Percentiles rank a stretch among this genome's conserved stretches.
Evolutionary conservation across 2,329 filamentous ascomycete genomes (phyloP).

Genomic region (Phoma sp.): DNA sequence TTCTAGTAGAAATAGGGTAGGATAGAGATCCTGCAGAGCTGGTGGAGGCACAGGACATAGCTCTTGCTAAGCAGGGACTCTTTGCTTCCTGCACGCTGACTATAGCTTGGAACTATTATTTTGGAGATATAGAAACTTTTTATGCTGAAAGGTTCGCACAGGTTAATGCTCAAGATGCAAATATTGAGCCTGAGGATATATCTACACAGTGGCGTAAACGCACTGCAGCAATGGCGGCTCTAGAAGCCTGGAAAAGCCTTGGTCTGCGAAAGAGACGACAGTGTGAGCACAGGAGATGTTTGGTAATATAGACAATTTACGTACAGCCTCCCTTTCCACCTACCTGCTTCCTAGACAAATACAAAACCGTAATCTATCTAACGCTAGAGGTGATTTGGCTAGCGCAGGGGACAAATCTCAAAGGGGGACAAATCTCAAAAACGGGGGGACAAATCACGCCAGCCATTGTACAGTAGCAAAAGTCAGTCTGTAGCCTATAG

Average conservation of each 20-base stretch:
- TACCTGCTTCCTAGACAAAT: neutral
- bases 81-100: constrained; percentile 16
- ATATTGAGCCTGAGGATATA: constrained; percentile 12
- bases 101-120: constrained; percentile 25
- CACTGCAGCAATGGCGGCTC: constrained; percentile 13
- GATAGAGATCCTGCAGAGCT: constrained; percentile 17
- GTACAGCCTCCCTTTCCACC: neutral
- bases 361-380: neutral
- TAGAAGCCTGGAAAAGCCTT: constrained; percentile 12
- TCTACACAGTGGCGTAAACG: constrained; percentile 10
- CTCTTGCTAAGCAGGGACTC: constrained; percentile 17
- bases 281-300: too few species aligned
- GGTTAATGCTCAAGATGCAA: constrained; percentile 17
- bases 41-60: constrained; percentile 18
- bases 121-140: constrained; percentile 23
- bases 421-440: neutral
- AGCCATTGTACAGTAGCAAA: too few species aligned
- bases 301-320: neutral
- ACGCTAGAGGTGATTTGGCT: neutral
- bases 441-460: too few species aligned
- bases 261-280: constrained; percentile 6
- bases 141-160: constrained; percentile 22
- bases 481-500: too few species aligned
- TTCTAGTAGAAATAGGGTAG: constrained; percentile 21
- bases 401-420: neutral